These are phyloP conservation scores for Metarhizium robertsii DNA, from an alignment of 2,329 filamentous ascomycete species.

Conservation along the genomic window DNA sequence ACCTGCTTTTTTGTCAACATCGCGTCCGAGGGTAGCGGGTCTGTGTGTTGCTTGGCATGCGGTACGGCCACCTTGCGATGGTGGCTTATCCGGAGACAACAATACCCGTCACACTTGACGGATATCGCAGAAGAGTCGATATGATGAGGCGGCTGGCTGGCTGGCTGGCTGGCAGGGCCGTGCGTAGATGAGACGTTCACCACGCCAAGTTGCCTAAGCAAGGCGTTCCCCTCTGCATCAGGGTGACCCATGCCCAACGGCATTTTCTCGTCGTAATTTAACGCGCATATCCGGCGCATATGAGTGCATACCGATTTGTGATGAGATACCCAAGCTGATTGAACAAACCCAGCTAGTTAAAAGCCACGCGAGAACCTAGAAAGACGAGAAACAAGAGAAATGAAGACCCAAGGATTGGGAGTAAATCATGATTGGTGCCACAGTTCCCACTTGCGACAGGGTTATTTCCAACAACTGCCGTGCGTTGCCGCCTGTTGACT, in stretches of 20 bases:
- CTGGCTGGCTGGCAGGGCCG: too few species aligned
- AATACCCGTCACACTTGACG: too few species aligned
- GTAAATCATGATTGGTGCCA: neutral
- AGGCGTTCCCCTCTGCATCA: neutral
- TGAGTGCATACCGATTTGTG: neutral
- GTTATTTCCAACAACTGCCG: neutral
- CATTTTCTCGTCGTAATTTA: conserved; percentile 2
- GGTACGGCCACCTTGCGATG: neutral
- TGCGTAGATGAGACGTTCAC: neutral
- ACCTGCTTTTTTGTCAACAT: neutral
- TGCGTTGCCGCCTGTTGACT: neutral
- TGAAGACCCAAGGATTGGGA: neutral
- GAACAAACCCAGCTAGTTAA: neutral
- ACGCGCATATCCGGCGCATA: neutral
- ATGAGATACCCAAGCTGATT: neutral
- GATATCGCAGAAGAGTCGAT: too few species aligned
- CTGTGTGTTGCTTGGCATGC: too few species aligned
- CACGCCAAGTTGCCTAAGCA: neutral
- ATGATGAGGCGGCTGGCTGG: too few species aligned
- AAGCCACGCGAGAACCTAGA: neutral
- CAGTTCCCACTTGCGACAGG: neutral
- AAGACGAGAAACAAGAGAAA: neutral
- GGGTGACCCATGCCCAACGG: neutral
- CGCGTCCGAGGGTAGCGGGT: too few species aligned
- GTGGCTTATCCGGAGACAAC: neutral